Conservation (phyloP, 1,284 basidiomycete species). For the Paramarasmius palmivorus region DNA sequence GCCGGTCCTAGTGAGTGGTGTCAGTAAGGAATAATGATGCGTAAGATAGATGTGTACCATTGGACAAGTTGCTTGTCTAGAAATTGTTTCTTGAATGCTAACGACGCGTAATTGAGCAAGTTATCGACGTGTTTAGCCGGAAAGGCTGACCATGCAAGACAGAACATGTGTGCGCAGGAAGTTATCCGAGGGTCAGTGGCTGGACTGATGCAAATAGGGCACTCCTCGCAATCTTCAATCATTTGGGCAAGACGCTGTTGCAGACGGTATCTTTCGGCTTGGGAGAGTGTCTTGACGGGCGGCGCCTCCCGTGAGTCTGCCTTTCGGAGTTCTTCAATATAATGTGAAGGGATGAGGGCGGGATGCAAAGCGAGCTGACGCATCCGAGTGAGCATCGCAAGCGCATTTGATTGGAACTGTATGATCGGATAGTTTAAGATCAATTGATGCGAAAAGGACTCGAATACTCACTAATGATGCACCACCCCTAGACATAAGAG, state of each 20-base stretch:
- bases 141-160: slow-evolving; percentile 71
- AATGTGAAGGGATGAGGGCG: slow-evolving; percentile 73
- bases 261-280: slow-evolving; percentile 55
- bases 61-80: slow-evolving; percentile 73
- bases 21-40: slow-evolving; percentile 8
- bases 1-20: slow-evolving; percentile 59
- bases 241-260: slow-evolving; percentile 64
- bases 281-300: slow-evolving; percentile 38
- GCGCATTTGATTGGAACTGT: slow-evolving; percentile 69
- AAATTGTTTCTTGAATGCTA: slow-evolving; percentile 70
- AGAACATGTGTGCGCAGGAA: slow-evolving; percentile 77
- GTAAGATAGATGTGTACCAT: slow-evolving; percentile 52
- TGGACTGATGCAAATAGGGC: slow-evolving; percentile 74
- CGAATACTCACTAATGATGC: slow-evolving; percentile 34
- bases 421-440: slow-evolving; percentile 1
- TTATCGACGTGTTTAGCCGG: too few species aligned
- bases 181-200: slow-evolving; percentile 77
- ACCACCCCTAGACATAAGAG: slow-evolving; percentile 48
- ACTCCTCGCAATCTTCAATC: slow-evolving; percentile 85
- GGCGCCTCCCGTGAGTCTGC: slow-evolving; percentile 36
- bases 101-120: not conserved
- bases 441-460: not conserved
- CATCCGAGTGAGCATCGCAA: slow-evolving; percentile 84
- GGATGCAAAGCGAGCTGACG: slow-evolving; percentile 85
- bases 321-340: slow-evolving; percentile 66